Conservation (phyloP, 2,329 filamentous ascomycete genomes). For the Trichophyton rubrum region DNA sequence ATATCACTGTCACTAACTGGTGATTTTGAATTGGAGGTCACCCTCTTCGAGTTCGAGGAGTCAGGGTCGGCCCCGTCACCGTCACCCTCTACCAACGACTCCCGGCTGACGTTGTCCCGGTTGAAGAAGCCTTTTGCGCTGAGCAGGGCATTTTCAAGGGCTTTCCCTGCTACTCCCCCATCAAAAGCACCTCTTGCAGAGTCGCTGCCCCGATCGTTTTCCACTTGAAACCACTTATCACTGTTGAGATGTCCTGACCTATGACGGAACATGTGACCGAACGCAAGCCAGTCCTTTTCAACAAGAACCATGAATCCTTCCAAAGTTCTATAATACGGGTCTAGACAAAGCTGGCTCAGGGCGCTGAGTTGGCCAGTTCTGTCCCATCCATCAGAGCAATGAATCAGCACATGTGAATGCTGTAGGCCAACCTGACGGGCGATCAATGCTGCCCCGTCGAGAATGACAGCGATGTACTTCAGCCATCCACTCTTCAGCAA, state of each 20-base stretch:
- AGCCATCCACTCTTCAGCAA: slow-evolving; percentile 81
- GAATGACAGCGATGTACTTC: slow-evolving; percentile 70
- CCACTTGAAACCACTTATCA: slow-evolving; percentile 86
- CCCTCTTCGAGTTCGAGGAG: slow-evolving; percentile 25
- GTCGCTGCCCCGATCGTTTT: slow-evolving; percentile 60
- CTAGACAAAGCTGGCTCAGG: slow-evolving; percentile 80
- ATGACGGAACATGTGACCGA: slow-evolving; percentile 93
- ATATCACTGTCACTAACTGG: slow-evolving; percentile 47
- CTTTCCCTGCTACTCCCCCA: slow-evolving; percentile 46
- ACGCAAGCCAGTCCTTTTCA: slow-evolving; percentile 96
- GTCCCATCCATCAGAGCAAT: slow-evolving; percentile 98
- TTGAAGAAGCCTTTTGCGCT: slow-evolving; percentile 86
- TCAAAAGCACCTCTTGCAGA: slow-evolving; percentile 28
- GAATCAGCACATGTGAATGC: slow-evolving; percentile 89
- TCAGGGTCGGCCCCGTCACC: slow-evolving; percentile 40
- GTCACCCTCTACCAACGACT: slow-evolving; percentile 51
- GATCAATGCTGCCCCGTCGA: slow-evolving; percentile 76
- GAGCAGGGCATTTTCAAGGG: slow-evolving; percentile 71
- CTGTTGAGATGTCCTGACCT: slow-evolving; percentile 78
- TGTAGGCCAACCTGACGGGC: slow-evolving; percentile 78
- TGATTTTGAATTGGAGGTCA: slow-evolving; percentile 22
- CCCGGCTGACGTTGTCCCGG: slow-evolving; percentile 56
- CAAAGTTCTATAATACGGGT: slow-evolving; percentile 88
- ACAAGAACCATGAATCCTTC: slow-evolving; percentile 89
- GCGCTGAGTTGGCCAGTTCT: slow-evolving; percentile 90